These are phyloP conservation scores for Hyaloperonospora brassicae DNA, from an alignment of 352 stramenopile genomes.

Conservation along the genomic window DNA sequence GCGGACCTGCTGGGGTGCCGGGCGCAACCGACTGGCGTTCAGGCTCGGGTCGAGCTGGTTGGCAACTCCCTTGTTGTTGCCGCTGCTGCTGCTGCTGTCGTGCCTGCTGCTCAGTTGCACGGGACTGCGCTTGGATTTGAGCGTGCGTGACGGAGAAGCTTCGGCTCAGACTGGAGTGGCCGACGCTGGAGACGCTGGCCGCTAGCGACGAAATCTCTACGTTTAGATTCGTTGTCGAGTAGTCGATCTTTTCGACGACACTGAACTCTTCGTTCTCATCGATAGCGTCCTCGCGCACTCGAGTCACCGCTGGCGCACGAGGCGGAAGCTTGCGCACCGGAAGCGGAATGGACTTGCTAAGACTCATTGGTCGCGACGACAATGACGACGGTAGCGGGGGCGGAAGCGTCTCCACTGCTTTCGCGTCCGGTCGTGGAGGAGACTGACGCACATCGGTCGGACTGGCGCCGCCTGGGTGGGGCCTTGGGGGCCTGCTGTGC, in stretches of 20 bases:
- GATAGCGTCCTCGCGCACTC: slow-evolving; percentile 21
- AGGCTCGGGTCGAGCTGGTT: slow-evolving; percentile 5
- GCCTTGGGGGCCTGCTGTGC: slow-evolving; percentile 11
- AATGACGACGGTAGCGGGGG: slow-evolving; percentile 52
- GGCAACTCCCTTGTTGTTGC: slow-evolving; percentile 10
- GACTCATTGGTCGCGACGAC: slow-evolving; percentile 56
- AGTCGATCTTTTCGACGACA: slow-evolving; percentile 59
- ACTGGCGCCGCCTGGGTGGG: slow-evolving; percentile 21
- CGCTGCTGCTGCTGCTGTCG: slow-evolving; percentile 12
- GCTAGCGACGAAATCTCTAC: slow-evolving; percentile 78
- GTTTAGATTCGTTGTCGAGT: slow-evolving; percentile 66
- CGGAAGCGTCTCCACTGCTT: slow-evolving; percentile 16
- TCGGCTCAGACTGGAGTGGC: slow-evolving; percentile 59
- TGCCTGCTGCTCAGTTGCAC: slow-evolving; percentile 9
- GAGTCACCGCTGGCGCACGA: slow-evolving; percentile 16
- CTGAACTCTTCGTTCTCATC: slow-evolving; percentile 41
- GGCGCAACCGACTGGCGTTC: slow-evolving; percentile 9
- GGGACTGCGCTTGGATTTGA: slow-evolving; percentile 26
- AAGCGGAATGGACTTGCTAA: slow-evolving; percentile 78
- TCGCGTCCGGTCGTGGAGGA: slow-evolving; percentile 11
- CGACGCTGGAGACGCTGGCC: slow-evolving; percentile 66
- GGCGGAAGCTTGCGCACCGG: slow-evolving; percentile 30
- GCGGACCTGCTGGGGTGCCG: slow-evolving; percentile 21
- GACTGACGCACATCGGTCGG: slow-evolving; percentile 18
- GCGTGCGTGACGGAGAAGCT: slow-evolving; percentile 61